Evolutionary conservation across 202 grass and related monocot species (phyloP), one percentile per base, ranked within the genome.

Genomic region (Schoenoplectus triqueter): DNA sequence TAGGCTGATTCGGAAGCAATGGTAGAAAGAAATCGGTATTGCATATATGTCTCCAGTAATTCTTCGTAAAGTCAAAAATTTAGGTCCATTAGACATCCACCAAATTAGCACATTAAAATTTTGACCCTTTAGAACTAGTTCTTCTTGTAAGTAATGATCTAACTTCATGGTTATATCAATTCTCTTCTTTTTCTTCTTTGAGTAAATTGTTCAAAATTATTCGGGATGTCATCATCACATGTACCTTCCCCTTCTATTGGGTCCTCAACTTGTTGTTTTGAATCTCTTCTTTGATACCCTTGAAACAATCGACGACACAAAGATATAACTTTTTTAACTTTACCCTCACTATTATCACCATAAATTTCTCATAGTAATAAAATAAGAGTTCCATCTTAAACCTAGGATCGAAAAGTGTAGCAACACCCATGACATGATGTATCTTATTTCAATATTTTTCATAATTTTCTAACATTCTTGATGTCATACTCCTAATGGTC

Each of bases 341-440:
- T 15, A 41, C 14, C 68, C 21, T 1, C 42, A 15, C 42, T 67
- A 65, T 49, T 10, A 21, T 69, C 11, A n/a, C 39, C 13, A 74
- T 85, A 13, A 10, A 77, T 2, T 62, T 55, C 3, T 60, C 2
- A 64, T 44, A 85, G n/a, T 61, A 61, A 64, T 45, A 73, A 1
- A 20, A 19, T 10, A 85, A 7, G 15, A 85, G 55, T 2, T 13
- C 21, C 2, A 40, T 40, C 57, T 85, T 85, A 61, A 55, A 85
- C 40, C 68, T 75, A 14, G 67, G 66, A 75, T 85, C 82, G 0
- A 85, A 48, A 14, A 85, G 3, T 13, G 49, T 31, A 1, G 69
- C 69, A 11, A 85, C 69, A 22, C 51, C 69, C 11, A 85, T 65
- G 19, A 85, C 75, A 8, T 31, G 5, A 76, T 47, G 51, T 85